Evolutionary conservation across 345 rosid genomes (phyloP), one percentile per base, ranked within the genome.

Genomic region (Ailanthus altissimus): DNA sequence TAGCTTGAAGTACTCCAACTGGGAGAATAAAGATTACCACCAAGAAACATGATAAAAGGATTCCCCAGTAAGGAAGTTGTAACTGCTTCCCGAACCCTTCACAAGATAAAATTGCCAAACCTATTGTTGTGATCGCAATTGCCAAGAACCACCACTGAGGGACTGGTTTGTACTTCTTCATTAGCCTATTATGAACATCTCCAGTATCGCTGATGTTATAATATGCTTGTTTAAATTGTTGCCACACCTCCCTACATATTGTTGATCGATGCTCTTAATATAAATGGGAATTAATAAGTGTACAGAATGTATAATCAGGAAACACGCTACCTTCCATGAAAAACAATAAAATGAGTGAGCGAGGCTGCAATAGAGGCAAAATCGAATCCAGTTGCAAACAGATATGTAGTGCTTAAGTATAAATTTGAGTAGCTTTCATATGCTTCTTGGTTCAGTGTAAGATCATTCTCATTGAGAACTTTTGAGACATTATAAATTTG

Each of bases 21-120:
- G 66, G 18, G 18, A 32, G 42, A 61, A 61, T 14, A 14, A 61
- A 15, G 14, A 28, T 61, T n/a, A 61, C 20, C 0, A 83, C 83
- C 26, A 84, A 20, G 7, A 26, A 40, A 63, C 79, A 75, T 26
- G 90, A 84, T 5, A 84, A 67, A 10, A 84, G 49, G 57, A 87
- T 74, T 25, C 82, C 88, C 88, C 88, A 87, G 74, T 84, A 83
- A 2, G 85, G 86, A 47, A 85, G 86, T 46, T 83, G 90, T 46
- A 85, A 61, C 40, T 83, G 76, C 38, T 69, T 64, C 60, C 58
- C 76, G 56, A 83, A 84, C 32, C 83, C 83, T 78, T 83, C 81
- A 8, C 81, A 70, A 5, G 83, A 75, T 1, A 77, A 15, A 36
- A 86, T 65, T 9, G 83, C 65, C n/a, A 86, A 76, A 20, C 15